Base-by-base conservation (phyloP, 169 alveolate species). In the Besnoitia besnoiti region DNA sequence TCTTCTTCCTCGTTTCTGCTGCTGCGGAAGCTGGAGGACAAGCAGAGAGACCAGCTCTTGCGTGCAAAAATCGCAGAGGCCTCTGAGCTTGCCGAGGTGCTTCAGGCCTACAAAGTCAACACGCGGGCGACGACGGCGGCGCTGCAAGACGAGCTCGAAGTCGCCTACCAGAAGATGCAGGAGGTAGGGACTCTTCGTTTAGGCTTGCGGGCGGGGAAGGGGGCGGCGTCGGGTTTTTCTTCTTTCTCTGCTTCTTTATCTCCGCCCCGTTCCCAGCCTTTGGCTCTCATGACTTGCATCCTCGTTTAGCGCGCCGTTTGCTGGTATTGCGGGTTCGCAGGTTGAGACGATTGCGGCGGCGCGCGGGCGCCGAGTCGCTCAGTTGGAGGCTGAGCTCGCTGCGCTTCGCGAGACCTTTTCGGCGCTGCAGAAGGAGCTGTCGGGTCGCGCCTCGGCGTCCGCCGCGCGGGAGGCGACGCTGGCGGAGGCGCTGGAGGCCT, bases 41-140 rank as follows among this genome's bases (percentile, higher is more conserved):
- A 67, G 10, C 44, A 67, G 46, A 30, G 19, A 16, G 80, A 67
- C n/a, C 42, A 37, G 40, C 44, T 67, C 44, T 42, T 67, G 12
- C 40, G 44, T 16, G 80, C 80, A 42, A 35, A 30, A 16, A 67
- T 33, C 24, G 40, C 80, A 67, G 80, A 67, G n/a, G 80, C 80
- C 12, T 19, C 47, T 37, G 46, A 67, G n/a, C 80, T 67, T 16
- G 42, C 44, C 14, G 80, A 8, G 44, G 46, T 67, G 14, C 44
- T 67, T 37, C 80, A 67, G 44, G 80, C 80, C 80, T 42, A 35
- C 44, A 30, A 67, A 67, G 80, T 35, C 47, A 21, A 67, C 80
- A 35, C 39, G 80, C 80, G 80, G 12, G 80, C 80, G 8, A 42
- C 40, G 42, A 35, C 80, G 42, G 80, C 80, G 42, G 42, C 80